These are phyloP conservation scores for Yamadazyma sp. DNA, from an alignment of 1,139 yeast species.

Conservation along the genomic window DNA sequence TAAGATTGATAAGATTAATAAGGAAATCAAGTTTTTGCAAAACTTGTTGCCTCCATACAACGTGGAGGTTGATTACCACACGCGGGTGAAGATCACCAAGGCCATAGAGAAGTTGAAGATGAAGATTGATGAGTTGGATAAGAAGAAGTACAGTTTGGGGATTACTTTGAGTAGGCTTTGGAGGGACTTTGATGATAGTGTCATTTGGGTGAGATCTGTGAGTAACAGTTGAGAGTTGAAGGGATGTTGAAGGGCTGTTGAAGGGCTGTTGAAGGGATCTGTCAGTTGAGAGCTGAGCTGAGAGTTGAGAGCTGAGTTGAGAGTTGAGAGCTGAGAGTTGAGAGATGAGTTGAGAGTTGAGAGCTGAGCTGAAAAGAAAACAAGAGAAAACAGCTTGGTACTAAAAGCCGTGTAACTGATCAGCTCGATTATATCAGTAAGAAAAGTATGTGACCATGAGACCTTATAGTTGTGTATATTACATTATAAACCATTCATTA, in stretches of 20 bases:
- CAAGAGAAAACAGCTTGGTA: too few relatives aligned
- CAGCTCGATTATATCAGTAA: too few relatives aligned
- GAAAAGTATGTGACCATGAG: conserved; percentile 1
- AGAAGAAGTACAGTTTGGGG: conserved; percentile 45
- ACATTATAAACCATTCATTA: background rate
- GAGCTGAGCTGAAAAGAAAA: too few relatives aligned
- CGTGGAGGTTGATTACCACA: conserved; percentile 45
- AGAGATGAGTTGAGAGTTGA: too few relatives aligned
- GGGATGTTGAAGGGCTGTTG: too few relatives aligned
- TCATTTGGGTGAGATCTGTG: conserved; percentile 41
- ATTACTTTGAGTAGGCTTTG: conserved; percentile 45
- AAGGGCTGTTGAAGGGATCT: too few relatives aligned
- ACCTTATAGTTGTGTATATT: conserved; percentile 1
- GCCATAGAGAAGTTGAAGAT: conserved; percentile 44
- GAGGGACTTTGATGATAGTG: conserved; percentile 45
- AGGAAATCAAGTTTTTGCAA: conserved; percentile 40
- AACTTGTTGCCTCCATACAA: conserved; percentile 47
- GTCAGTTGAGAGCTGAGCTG: too few relatives aligned
- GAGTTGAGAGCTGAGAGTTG: too few relatives aligned
- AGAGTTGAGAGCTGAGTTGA: too few relatives aligned
- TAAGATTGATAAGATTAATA: conserved; percentile 38
- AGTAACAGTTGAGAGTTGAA: conserved; percentile 6
- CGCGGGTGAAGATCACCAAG: conserved; percentile 39
- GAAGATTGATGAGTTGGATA: conserved; percentile 45
- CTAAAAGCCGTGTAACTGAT: too few relatives aligned